These are phyloP conservation scores for Hyaloscypha hepaticicola DNA, from an alignment of 495 filamentous ascomycete genomes.

Conservation along the genomic window DNA sequence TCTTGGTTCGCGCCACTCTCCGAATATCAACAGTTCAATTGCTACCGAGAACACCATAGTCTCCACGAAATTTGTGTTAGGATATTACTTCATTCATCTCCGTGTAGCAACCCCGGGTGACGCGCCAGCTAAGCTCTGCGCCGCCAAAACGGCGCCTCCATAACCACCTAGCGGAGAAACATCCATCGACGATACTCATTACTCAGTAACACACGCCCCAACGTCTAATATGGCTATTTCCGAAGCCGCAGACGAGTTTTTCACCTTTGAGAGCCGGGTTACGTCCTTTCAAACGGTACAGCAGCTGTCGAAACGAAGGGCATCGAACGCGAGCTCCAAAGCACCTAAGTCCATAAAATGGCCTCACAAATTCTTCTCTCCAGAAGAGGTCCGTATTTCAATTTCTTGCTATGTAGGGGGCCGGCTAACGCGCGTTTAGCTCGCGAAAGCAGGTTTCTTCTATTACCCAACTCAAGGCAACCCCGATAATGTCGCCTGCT, in stretches of 20 bases:
- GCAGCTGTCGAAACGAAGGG: conserved; percentile 61
- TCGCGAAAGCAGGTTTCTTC: conserved; percentile 88
- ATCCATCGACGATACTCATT: neutral
- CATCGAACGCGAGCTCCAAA: conserved; percentile 60
- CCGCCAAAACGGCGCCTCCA: neutral
- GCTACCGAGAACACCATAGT: neutral
- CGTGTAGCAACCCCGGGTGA: neutral
- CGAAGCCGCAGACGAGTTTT: conserved; percentile 43
- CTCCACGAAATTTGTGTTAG: neutral
- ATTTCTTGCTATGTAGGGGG: conserved; percentile 1
- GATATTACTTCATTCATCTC: neutral
- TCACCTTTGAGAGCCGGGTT: conserved; percentile 68
- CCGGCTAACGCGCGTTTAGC: conserved; percentile 31
- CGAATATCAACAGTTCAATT: conserved; percentile 12
- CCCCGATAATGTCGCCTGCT: conserved; percentile 88
- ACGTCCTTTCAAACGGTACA: conserved; percentile 67
- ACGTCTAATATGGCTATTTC: conserved; percentile 26
- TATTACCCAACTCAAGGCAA: conserved; percentile 71
- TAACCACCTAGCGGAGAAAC: neutral
- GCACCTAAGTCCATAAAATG: conserved; percentile 61
- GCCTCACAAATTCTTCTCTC: conserved; percentile 69
- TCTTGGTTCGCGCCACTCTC: neutral
- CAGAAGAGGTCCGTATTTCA: conserved; percentile 56
- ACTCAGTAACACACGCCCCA: neutral
- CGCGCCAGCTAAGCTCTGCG: neutral